phyloP scores from a whole-genome alignment of 2,329 filamentous ascomycete species.

The Aspergillus luchuensis region DNA sequence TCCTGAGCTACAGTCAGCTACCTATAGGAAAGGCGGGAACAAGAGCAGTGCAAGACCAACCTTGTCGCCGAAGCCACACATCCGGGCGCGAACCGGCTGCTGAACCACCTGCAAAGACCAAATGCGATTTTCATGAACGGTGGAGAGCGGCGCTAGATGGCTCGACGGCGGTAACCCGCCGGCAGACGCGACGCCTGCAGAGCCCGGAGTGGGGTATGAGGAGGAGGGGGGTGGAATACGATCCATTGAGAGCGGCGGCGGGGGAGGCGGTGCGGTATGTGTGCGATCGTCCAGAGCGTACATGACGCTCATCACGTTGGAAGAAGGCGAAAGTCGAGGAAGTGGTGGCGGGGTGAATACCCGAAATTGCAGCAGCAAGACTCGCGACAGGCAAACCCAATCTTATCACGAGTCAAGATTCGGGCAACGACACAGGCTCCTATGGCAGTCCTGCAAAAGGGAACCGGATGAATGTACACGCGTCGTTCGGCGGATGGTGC shows the following conservation, averaged over 20 bases:
- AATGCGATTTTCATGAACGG: constrained; percentile 46
- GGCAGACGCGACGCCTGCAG: constrained; percentile 32
- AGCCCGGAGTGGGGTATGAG: constrained; percentile 39
- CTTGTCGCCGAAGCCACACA: constrained; percentile 99
- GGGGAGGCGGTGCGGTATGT: constrained; percentile 38
- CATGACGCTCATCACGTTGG: constrained; percentile 27
- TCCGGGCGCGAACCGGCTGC: constrained; percentile 87
- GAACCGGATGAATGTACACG: constrained; percentile 5
- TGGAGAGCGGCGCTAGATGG: constrained; percentile 43
- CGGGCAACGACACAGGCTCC: background rate
- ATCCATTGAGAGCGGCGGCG: constrained; percentile 44
- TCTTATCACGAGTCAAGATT: constrained; percentile 4
- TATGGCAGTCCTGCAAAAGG: background rate
- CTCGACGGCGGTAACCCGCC: constrained; percentile 34
- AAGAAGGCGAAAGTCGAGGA: background rate
- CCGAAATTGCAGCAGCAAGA: constrained; percentile 14
- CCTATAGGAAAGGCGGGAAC: background rate
- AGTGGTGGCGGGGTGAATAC: constrained; percentile 19
- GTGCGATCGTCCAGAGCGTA: constrained; percentile 42
- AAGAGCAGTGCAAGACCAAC: constrained; percentile 51
- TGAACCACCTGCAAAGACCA: constrained; percentile 77
- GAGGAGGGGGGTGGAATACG: constrained; percentile 40
- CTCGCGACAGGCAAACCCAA: constrained; percentile 10
- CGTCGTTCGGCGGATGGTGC: constrained; percentile 2
- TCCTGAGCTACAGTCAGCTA: constrained; percentile 58